Base-by-base conservation (phyloP, 2,329 filamentous ascomycete species). In the Bretziella fagacearum region DNA sequence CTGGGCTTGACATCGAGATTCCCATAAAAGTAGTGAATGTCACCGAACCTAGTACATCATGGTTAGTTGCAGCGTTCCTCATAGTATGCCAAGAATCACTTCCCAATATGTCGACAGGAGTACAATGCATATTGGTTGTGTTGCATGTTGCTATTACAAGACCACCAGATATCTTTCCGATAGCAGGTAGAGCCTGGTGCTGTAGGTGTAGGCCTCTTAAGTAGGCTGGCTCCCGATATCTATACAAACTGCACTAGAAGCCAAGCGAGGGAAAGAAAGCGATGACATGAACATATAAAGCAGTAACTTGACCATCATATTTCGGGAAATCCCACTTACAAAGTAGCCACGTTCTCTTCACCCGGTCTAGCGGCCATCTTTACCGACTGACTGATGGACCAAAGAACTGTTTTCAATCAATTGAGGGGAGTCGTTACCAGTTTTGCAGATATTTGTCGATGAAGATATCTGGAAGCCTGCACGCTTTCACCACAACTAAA, bases 1-100 rank as follows among this genome's bases (percentile, higher is more conserved):
- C 70, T 74, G 25, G 82, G 81, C 48, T 71, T 76, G 48, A 70
- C 67, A 4, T 69, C 68, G 2, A 79, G 77, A n/a, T 77, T 70
- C 22, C 73, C 71, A 62, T 86, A 84, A 62, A 77, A 85, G 62
- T 86, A 87, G 60, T 87, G 83, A 46, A 86, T 59, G 57, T 89
- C 83, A 52, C 74, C 80, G 56, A 84, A 86, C 56, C 82, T 87
- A 52, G 53, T 56, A 54, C 49, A 40, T 39, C 13, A 22, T 39
- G 20, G 44, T 7, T 29, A 42, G 18, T 18, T 30, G 36, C n/a
- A 7, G 22, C 11, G 13, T 30, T 30, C 6, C 6, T 30, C 27
- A 30, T 30, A 6, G 13, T 30, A 13, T 30, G 27, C 6, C 13
- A 6, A 30, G 27, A 6, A n/a, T n/a, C n/a, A n/a, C n/a, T n/a